Percentiles rank a stretch among this genome's conserved stretches.
Evolutionary conservation across 2,329 filamentous ascomycete genomes (phyloP).

Genomic region (Phaeosphaeria sp.): DNA sequence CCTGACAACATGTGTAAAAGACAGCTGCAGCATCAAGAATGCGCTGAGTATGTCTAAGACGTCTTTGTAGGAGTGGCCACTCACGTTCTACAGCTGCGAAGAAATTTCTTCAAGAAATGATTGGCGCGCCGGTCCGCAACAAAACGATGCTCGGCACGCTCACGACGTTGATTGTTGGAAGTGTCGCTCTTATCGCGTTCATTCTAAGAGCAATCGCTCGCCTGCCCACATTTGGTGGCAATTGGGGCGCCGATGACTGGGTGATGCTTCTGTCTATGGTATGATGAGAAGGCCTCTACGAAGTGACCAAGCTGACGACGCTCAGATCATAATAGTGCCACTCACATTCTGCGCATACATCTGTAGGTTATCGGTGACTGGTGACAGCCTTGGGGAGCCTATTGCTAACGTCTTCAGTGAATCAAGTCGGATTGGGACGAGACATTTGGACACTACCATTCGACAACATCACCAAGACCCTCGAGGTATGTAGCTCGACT

Average conservation of each 20-base stretch:
- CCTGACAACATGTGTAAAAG: constrained; percentile 28
- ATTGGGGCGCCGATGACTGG: constrained; percentile 50
- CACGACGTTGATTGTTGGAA: constrained; percentile 45
- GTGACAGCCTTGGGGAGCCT: too few relatives aligned
- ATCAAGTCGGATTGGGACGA: constrained; percentile 54
- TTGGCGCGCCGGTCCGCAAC: constrained; percentile 42
- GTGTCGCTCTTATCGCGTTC: constrained; percentile 39
- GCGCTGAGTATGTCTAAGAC: constrained; percentile 26
- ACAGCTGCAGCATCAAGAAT: constrained; percentile 31
- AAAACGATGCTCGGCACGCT: constrained; percentile 45
- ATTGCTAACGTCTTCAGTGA: background rate
- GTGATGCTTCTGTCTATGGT: constrained; percentile 33
- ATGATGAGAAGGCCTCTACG: background rate
- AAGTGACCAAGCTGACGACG: background rate
- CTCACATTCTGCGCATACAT: constrained; percentile 18
- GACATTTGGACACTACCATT: constrained; percentile 60
- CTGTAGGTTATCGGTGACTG: background rate
- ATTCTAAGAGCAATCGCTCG: constrained; percentile 46
- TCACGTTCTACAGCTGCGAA: constrained; percentile 40
- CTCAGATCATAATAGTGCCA: constrained; percentile 15
- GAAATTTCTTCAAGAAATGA: constrained; percentile 41
- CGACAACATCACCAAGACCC: constrained; percentile 54
- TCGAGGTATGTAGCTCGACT: constrained; percentile 28
- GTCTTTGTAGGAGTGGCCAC: background rate
- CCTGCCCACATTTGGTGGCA: constrained; percentile 43